Evolutionary conservation across 139 green algal genomes (phyloP).

Genomic region (Desmodesmus armatus): DNA sequence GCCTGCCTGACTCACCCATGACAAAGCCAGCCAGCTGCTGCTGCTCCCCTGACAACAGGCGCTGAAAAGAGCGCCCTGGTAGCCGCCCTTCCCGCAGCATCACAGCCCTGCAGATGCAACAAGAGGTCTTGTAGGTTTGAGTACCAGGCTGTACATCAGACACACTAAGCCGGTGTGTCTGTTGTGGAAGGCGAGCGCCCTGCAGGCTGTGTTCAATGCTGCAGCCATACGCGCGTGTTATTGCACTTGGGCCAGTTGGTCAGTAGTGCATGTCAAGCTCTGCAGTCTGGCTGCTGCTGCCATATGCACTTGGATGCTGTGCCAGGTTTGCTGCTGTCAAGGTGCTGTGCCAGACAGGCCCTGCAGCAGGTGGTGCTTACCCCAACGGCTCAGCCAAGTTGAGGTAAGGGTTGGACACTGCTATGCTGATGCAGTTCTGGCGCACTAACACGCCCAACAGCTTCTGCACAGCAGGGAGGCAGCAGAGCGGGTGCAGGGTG

Average conservation of each 20-base stretch:
- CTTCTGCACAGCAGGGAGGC: slow-evolving; percentile 9
- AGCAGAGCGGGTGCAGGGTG: background rate
- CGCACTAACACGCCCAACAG: slow-evolving; percentile 31
- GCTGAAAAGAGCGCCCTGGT: background rate
- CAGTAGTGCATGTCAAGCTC: too few species aligned
- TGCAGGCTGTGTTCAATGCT: too few species aligned
- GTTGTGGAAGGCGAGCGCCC: too few species aligned
- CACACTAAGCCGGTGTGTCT: too few species aligned
- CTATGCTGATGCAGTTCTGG: slow-evolving; percentile 39
- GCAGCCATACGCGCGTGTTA: too few species aligned
- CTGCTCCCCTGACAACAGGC: slow-evolving; percentile 10
- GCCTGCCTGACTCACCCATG: background rate
- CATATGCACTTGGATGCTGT: background rate
- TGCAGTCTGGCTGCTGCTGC: too few species aligned
- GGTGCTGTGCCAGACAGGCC: too few species aligned
- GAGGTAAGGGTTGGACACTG: slow-evolving; percentile 25
- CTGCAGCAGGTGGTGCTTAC: background rate
- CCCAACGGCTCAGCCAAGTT: slow-evolving; percentile 35
- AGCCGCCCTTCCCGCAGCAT: slow-evolving; percentile 37
- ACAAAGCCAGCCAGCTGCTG: slow-evolving; percentile 16
- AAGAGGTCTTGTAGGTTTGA: background rate
- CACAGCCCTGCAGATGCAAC: slow-evolving; percentile 3
- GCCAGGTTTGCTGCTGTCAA: too few species aligned
- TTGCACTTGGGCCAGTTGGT: too few species aligned
- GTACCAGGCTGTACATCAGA: too few species aligned